Evolutionary conservation across 2,329 filamentous ascomycete species (phyloP), one percentile per base, ranked within the genome.

Genomic region (Magnaporthiopsis incrustans): DNA sequence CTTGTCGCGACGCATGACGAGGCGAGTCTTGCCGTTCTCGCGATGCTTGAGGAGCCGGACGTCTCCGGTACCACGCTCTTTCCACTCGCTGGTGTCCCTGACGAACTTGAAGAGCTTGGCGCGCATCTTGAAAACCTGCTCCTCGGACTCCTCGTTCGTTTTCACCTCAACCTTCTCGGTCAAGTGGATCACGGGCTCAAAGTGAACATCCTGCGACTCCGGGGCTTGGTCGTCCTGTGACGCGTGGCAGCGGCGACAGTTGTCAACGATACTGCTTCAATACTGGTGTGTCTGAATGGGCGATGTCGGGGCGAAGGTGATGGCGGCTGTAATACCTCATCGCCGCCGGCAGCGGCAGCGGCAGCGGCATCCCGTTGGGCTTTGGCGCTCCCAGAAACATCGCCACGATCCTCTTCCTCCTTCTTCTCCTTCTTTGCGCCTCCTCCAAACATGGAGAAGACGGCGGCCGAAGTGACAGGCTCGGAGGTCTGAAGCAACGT

Each of bases 91-190:
- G 71, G 85, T 86, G 63, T 97, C 92, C 71, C 90, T 87, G 79
- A 97, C 89, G 77, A 98, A 99, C 82, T 93, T 94, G 89, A 99
- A 99, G 69, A 99, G 89, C 87, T 99, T 99, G 75, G 95, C 95
- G 73, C 95, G 91, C 94, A 98, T 97, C 89, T 98, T 98, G 88
- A 98, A 99, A 56, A 87, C 84, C 82, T 97, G 91, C 82, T 98
- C 93, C 84, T 99, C 95, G 59, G 89, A 86, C 84, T 99, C 95
- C 81, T 99, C 95, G 81, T 97, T 96, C 78, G 95, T 98, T 86
- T 96, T 96, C 75, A 87, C 90, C 75, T 98, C 94, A 73, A 98
- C 89, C 82, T 96, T 95, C 83, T 99, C 92, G 67, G 94, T 98
- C 74, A 99, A 84, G 80, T 88, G 93, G 74, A 97, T 91, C 71